Percentiles rank a stretch among this genome's conserved stretches.
These are phyloP conservation scores for Hymenotorrendiella dingleyae DNA, from an alignment of 2,329 filamentous ascomycete species.

Conservation along the genomic window DNA sequence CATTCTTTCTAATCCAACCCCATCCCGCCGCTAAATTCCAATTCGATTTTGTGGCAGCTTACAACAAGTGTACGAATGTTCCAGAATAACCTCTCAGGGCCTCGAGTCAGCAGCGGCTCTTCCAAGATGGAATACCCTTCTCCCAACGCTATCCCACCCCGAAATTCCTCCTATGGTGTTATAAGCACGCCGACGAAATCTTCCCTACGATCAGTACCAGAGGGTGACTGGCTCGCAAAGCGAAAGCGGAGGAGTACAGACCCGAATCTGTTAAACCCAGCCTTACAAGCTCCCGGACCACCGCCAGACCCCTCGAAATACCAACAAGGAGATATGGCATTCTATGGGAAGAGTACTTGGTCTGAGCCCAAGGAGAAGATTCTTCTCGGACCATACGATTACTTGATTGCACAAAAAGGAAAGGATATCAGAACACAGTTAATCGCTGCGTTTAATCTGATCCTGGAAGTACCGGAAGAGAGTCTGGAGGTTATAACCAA, in stretches of 20 bases:
- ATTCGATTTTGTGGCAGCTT: constrained; percentile 5
- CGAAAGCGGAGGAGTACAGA: constrained; percentile 26
- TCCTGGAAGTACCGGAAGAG: constrained; percentile 66
- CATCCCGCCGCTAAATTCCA: neutral
- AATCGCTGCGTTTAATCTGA: constrained; percentile 75
- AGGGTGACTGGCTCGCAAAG: constrained; percentile 55
- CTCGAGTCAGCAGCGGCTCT: constrained; percentile 8
- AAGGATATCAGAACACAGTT: constrained; percentile 80
- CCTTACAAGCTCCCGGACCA: constrained; percentile 16
- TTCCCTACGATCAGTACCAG: constrained; percentile 50
- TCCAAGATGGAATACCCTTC: constrained; percentile 32
- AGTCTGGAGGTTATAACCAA: constrained; percentile 70
- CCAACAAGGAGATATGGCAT: constrained; percentile 26
- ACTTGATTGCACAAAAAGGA: constrained; percentile 71
- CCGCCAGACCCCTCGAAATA: constrained; percentile 23
- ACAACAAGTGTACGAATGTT: constrained; percentile 5
- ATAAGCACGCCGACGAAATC: constrained; percentile 22
- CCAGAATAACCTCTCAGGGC: constrained; percentile 13
- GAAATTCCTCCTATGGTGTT: constrained; percentile 57
- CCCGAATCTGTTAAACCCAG: constrained; percentile 20
- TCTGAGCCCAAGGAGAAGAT: constrained; percentile 70
- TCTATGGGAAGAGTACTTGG: constrained; percentile 44
- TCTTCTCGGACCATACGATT: constrained; percentile 72
- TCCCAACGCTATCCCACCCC: constrained; percentile 65
- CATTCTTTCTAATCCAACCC: no score